Evolutionary conservation across 768 basidiomycete genomes (phyloP), one percentile per base, ranked within the genome.

Genomic region (Suillus subaureus): DNA sequence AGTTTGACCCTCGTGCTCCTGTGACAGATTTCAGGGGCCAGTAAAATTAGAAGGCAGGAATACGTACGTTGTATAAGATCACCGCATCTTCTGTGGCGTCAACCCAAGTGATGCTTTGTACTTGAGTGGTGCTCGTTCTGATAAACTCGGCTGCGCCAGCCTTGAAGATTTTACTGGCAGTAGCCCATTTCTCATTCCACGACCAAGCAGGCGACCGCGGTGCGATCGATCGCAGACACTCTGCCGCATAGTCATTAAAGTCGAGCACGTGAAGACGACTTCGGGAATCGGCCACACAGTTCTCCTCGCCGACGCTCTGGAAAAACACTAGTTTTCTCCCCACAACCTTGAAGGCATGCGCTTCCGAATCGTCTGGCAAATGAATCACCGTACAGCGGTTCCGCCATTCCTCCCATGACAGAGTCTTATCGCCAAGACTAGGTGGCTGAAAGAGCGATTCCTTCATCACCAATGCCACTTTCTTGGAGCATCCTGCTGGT

Each of bases 31-130:
- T 60, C 1, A 42, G 40, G 51, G 18, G 21, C 71, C 15, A 72
- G 63, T 35, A 26, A 63, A 13, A 7, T 4, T 8, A 39, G 37
- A 43, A n/a, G 61, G 61, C 23, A 26, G 31, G 4, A 45, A 54
- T 43, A 77, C 85, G 55, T 72, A 87, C 88, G 67, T 87, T 73
- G 66, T 87, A 80, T 61, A 89, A 71, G 62, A 88, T 75, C 23
- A 89, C 80, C 63, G 87, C 87, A 67, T 89, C 88, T 72, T 89
- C 88, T 13, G 85, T 89, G 47, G 82, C 81, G 47, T 81, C 78
- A 63, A 88, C 76, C 72, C 81, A 83, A 42, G 86, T 83, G 62
- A 88, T 80, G 42, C 74, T 76, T 58, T 81, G 75, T 11, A 80
- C 77, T 64, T 83, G 79, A 3, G 83, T 81, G 18, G 83, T 84